phyloP scores from a whole-genome alignment of 1,139 yeast species.

The Candida sojae region DNA sequence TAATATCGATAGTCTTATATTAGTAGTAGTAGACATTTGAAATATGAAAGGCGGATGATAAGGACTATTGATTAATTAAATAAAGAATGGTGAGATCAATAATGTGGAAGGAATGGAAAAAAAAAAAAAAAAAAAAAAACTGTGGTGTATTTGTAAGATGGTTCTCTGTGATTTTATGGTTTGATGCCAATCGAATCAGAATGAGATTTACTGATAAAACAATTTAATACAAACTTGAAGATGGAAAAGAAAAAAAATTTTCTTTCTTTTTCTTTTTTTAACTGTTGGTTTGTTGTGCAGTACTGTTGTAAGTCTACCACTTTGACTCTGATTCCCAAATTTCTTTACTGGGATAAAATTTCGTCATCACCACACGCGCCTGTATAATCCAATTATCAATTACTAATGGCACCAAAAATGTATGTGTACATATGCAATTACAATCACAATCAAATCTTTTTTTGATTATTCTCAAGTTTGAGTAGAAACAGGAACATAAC shows the following conservation, averaged over 20 bases:
- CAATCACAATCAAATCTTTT: too few species aligned
- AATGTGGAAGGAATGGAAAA: not conserved
- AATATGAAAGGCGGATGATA: too few species aligned
- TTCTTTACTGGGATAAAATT: not conserved
- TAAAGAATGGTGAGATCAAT: not conserved
- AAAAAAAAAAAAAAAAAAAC: not conserved
- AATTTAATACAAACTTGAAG: too few species aligned
- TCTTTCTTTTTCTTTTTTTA: conserved; percentile 2
- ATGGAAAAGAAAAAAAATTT: not conserved
- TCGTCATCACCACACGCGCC: conserved; percentile 6
- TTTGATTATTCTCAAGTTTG: too few species aligned
- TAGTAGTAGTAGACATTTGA: conserved; percentile 5
- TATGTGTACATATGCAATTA: conserved; percentile 6
- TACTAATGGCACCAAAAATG: conserved; percentile 16
- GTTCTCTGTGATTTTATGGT: not conserved
- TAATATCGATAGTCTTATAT: conserved; percentile 11
- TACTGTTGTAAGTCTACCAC: too few species aligned
- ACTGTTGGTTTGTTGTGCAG: not conserved
- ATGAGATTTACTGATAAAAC: not conserved
- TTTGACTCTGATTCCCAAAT: too few species aligned
- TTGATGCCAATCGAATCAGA: conserved; percentile 1
- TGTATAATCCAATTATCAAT: not conserved
- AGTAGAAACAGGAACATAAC: not conserved
- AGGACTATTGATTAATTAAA: too few species aligned
- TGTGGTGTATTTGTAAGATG: conserved; percentile 4